Base-by-base conservation (phyloP, 2,329 filamentous ascomycete genomes). In the Fusarium veterinarium region DNA sequence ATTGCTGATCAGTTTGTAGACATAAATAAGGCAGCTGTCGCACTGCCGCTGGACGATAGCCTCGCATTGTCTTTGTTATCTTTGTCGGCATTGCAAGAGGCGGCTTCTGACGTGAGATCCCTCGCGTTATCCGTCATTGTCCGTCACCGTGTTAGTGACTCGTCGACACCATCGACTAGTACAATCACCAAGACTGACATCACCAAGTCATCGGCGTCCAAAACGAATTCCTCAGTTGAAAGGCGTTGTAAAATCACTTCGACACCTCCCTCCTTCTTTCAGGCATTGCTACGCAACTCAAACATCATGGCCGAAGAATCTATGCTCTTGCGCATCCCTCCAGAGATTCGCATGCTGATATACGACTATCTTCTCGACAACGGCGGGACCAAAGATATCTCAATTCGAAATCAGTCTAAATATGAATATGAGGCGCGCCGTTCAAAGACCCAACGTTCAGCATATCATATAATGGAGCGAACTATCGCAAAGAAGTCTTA, bases 361-460 rank as follows among this genome's bases (percentile, higher is more conserved):
- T 86, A 85, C 72, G 75, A 80, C 17, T 80, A 84, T 45, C 81
- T 87, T 17, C 81, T 87, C 48, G 77, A 85, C 65, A 81, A 84
- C 60, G 79, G 81, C 33, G 80, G 82, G 30, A 74, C 81, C 45
- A 79, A 78, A 33, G 75, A 76, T 16, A 80, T 87, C 13, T 75
- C 77, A 17, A 85, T 87, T 30, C 81, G 82, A 30, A 85, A 83
- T 59, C 67, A 83, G 63, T 78, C 78, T 13, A 76, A 68, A 14
- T 71, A 60, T 45, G 76, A 78, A 42, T 75, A 76, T 38, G 67
- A 78, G 51, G 33, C 53, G 14, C 51, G 60, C n/a, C 51, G 73
- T 11, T 67, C 60, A 17, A 69, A 64, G 31, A 66, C 31, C 14
- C 68, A 71, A 17, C 81, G 84, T 23, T 80, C 78, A n/a, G 73